These are phyloP conservation scores for Fusarium ambrosium DNA, from an alignment of 2,329 filamentous ascomycete species.

Conservation along the genomic window DNA sequence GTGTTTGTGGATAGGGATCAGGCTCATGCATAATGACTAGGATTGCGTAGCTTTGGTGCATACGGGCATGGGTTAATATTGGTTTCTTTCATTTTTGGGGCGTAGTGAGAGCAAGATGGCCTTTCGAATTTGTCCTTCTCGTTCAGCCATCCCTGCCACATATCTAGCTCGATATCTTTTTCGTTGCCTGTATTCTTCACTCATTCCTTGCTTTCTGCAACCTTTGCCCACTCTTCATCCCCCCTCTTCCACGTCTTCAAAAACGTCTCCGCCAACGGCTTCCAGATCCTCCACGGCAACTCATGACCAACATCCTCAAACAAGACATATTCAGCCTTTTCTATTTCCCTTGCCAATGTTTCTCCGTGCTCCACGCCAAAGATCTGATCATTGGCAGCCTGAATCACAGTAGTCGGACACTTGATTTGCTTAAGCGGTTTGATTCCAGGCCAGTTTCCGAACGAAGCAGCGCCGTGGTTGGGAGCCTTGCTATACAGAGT, in stretches of 20 bases:
- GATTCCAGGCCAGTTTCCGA: conserved; percentile 40
- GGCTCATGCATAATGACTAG: background rate
- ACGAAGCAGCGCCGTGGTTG: conserved; percentile 46
- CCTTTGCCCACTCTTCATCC: conserved; percentile 14
- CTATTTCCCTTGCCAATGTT: conserved; percentile 42
- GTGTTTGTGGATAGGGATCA: background rate
- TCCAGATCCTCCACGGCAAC: conserved; percentile 32
- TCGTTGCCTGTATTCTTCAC: background rate
- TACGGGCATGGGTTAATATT: background rate
- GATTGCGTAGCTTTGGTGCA: background rate
- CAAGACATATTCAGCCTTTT: conserved; percentile 39
- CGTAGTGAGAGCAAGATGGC: no score
- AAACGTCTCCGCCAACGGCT: background rate
- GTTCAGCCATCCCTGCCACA: no score
- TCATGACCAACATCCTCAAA: conserved; percentile 43
- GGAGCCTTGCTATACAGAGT: conserved; percentile 45
- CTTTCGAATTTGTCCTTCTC: background rate
- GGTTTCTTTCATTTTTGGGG: background rate
- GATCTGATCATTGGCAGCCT: conserved; percentile 48
- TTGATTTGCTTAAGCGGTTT: conserved; percentile 40
- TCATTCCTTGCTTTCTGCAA: background rate
- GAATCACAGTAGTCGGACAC: conserved; percentile 48
- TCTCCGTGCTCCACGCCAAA: conserved; percentile 47
- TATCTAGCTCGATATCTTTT: background rate
- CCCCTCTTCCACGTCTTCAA: conserved; percentile 22